phyloP scores from a whole-genome alignment of 495 filamentous ascomycete genomes.

The Aspergillus hancockii region DNA sequence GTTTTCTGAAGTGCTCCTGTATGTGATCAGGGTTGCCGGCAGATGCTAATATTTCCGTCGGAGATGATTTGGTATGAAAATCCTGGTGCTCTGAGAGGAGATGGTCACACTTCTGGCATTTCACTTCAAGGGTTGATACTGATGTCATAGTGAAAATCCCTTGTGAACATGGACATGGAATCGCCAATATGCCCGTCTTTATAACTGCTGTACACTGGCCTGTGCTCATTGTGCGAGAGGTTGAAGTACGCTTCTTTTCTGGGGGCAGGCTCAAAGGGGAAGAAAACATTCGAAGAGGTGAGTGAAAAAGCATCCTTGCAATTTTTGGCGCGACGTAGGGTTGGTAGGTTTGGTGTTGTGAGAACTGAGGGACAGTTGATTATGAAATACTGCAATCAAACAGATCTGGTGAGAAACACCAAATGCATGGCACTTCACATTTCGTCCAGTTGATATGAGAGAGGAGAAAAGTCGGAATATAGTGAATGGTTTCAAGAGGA shows the following conservation, averaged over 20 bases:
- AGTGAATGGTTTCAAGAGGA: too few species aligned
- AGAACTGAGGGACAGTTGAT: not conserved
- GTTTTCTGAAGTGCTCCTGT: not conserved
- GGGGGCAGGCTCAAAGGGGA: not conserved
- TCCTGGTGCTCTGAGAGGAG: not conserved
- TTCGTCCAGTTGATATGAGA: too few species aligned
- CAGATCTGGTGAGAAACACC: too few species aligned
- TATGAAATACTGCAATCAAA: too few species aligned
- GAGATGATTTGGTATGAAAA: conserved; percentile 2
- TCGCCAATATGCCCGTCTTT: not conserved
- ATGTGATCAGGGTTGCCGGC: conserved; percentile 3
- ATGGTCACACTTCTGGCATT: conserved; percentile 2
- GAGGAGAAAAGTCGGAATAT: too few species aligned
- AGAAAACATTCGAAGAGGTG: not conserved
- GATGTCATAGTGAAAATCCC: conserved; percentile 1
- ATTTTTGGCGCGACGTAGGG: not conserved
- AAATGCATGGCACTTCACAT: too few species aligned
- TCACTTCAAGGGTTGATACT: not conserved
- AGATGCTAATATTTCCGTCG: conserved; percentile 2
- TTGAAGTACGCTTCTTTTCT: not conserved
- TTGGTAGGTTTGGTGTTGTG: not conserved
- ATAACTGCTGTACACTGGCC: not conserved
- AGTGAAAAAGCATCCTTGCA: not conserved
- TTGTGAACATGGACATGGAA: conserved; percentile 1
- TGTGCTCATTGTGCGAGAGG: not conserved